phyloP scores from a whole-genome alignment of 805 yeast genomes.

The Ogataea pignaliae region DNA sequence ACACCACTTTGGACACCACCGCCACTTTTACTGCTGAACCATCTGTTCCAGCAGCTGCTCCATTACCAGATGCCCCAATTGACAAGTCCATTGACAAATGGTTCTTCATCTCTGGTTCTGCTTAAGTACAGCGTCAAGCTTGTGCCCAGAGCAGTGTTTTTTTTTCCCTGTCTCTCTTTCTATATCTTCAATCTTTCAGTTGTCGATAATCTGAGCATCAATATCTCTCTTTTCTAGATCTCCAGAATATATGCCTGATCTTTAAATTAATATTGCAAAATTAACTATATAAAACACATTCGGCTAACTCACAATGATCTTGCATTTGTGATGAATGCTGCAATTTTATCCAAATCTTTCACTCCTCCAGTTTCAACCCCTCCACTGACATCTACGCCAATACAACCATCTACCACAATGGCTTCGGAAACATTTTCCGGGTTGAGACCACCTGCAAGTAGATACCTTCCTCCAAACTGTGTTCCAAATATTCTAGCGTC shows the following conservation, averaged over 20 bases:
- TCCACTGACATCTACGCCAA: constrained; percentile 92
- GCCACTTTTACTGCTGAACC: constrained; percentile 47
- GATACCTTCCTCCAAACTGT: constrained; percentile 33
- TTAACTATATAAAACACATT: not conserved
- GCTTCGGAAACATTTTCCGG: constrained; percentile 69
- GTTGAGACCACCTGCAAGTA: constrained; percentile 87
- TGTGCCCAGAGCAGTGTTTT: not conserved
- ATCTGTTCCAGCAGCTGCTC: constrained; percentile 65
- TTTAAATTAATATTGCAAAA: too few relatives aligned
- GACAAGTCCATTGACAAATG: constrained; percentile 96
- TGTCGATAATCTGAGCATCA: not conserved
- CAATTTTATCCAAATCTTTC: constrained; percentile 66
- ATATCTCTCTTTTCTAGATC: not conserved
- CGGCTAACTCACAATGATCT: constrained; percentile 16
- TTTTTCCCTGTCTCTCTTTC: not conserved
- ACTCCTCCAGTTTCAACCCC: constrained; percentile 83
- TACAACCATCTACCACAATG: constrained; percentile 45
- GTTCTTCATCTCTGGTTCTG: constrained; percentile 91
- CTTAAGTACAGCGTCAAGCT: constrained; percentile 22
- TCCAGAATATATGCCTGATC: not conserved
- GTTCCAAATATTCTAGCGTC: constrained; percentile 36
- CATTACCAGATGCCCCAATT: constrained; percentile 84
- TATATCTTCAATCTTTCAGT: not conserved
- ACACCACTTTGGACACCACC: constrained; percentile 62
- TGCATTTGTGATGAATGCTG: constrained; percentile 52